phyloP scores from a whole-genome alignment of 2,329 filamentous ascomycete genomes.

The Cryphonectria naterciae region DNA sequence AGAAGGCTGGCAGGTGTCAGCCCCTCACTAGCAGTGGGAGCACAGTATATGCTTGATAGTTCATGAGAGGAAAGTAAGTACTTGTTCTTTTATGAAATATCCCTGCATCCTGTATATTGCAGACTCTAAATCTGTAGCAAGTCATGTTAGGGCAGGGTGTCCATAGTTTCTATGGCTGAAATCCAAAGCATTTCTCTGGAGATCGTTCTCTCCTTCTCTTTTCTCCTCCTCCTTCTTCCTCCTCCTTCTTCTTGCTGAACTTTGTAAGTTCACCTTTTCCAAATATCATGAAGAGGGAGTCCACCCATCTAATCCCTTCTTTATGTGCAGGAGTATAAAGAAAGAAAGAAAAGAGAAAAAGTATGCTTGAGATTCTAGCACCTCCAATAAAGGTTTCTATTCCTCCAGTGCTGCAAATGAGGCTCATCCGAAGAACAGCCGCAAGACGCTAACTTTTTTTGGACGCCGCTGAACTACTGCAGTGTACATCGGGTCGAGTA shows the following conservation, averaged over 20 bases:
- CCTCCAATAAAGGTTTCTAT: background rate
- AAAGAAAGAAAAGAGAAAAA: background rate
- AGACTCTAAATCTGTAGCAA: no score
- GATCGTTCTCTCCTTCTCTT: background rate
- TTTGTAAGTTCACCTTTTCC: background rate
- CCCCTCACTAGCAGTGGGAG: background rate
- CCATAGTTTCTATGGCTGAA: no score
- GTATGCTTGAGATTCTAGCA: background rate
- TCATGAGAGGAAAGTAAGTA: background rate
- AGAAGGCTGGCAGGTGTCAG: background rate
- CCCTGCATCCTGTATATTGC: no score
- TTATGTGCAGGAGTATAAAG: background rate
- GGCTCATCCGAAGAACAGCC: background rate
- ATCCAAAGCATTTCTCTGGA: no score
- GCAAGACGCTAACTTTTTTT: background rate
- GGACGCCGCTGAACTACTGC: background rate
- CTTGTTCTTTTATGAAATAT: no score
- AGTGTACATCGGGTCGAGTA: background rate
- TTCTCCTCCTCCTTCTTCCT: background rate
- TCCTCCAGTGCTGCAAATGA: background rate
- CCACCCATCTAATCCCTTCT: background rate
- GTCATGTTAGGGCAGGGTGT: no score
- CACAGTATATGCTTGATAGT: no score
- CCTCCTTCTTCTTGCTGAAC: no score
- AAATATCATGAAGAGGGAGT: background rate